Base-by-base conservation (phyloP, 2,329 filamentous ascomycete species). In the Aspergillaceae sp. region DNA sequence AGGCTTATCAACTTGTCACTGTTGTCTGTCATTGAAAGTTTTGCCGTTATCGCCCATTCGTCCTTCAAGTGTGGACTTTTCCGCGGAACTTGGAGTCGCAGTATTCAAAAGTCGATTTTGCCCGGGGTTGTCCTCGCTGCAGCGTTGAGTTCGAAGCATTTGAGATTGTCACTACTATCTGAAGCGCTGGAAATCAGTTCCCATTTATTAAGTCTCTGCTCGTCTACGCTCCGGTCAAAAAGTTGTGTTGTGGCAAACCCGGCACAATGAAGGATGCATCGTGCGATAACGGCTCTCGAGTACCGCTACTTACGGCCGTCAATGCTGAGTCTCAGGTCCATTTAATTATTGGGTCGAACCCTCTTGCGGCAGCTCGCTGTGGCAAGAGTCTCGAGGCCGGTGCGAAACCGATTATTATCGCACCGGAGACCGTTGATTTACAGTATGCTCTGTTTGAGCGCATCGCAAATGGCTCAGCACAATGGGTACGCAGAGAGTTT, bases 301-400 rank as follows among this genome's bases (percentile, higher is more conserved):
- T 54, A 33, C 64, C 65, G 7, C 56, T 73, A 28, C 57, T 74
- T 54, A 61, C 65, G 28, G 67, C 71, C 26, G 56, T 69, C 48
- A 61, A 69, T 51, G 64, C 61, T 11, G 59, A 63, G 34, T 64
- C 60, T 2, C 70, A 73, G 44, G 54, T 90, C 36, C 92, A 98
- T 65, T 75, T 98, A 48, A 80, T 98, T 58, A 68, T 97, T 52
- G 92, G 92, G 48, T 83, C 84, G 32, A 92, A 90, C 59, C 82
- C 91, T 9, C 77, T 98, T 36, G 91, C 92, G n/a, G 84, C 85
- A 44, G 79, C 88, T 30, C 80, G 92, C 56, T 94, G 87, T 69
- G 72, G 78, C 8, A 86, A 87, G 61, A 90, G 87, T 3, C 69
- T 96, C 43, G 79, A 84, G 58, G 86, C 87, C 10, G 91, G 91